Conservation (phyloP, 169 alveolate species). For the Eimeria necatrix region DNA sequence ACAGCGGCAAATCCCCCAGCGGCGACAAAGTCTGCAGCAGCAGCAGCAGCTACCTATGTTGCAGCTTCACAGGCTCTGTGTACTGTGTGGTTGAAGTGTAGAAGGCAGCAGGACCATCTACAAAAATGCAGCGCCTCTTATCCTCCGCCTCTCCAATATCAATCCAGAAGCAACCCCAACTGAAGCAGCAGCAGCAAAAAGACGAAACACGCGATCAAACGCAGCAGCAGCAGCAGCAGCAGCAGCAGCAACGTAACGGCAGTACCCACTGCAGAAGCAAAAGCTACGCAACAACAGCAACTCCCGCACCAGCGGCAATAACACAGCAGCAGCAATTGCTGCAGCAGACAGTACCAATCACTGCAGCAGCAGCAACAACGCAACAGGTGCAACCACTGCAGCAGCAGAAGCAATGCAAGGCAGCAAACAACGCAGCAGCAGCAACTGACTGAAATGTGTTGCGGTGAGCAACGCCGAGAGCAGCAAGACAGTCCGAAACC, state of each 20-base stretch:
- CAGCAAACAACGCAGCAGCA: background rate
- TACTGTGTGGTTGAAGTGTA: slow-evolving; percentile 87
- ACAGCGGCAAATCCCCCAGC: background rate
- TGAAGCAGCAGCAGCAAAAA: background rate
- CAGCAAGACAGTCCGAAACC: slow-evolving; percentile 88
- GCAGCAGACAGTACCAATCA: background rate
- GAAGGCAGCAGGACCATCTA: slow-evolving; percentile 91
- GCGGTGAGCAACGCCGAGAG: slow-evolving; percentile 88
- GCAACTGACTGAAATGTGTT: slow-evolving; percentile 84
- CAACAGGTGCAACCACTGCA: background rate
- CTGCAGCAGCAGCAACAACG: background rate
- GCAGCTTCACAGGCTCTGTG: slow-evolving; percentile 87
- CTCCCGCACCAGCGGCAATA: background rate
- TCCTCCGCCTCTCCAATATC: slow-evolving; percentile 91
- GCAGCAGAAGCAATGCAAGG: background rate
- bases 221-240: slow-evolving; percentile 54
- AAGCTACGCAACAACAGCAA: background rate
- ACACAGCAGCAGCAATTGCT: background rate
- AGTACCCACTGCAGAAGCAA: background rate
- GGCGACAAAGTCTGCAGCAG: background rate
- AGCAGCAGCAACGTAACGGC: background rate
- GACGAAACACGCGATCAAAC: background rate
- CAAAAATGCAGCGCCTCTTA: slow-evolving; percentile 89
- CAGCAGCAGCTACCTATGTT: slow-evolving; percentile 85
- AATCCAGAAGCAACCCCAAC: slow-evolving; percentile 92